Percentiles rank a stretch among this genome's conserved stretches.
Conservation (phyloP, 108 stramenopile species). For the Conticribra weissflogii region DNA sequence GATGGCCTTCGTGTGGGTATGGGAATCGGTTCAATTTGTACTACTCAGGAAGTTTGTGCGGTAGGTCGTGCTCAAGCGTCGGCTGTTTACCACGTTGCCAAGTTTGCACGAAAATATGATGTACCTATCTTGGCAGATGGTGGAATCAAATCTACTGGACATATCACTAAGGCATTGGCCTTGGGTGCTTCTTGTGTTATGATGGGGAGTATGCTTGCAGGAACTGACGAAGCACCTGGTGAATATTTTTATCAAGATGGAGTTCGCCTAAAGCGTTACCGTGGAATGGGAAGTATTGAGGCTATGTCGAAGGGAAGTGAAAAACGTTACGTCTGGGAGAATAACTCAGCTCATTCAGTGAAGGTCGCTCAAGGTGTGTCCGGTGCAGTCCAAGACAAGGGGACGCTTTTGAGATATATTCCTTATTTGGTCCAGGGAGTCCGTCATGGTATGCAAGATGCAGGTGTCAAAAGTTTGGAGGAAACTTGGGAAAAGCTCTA, state of each 20-base stretch:
- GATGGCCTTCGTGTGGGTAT: slow-evolving; percentile 99
- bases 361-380: slow-evolving; percentile 99
- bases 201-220: slow-evolving; percentile 99
- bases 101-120: slow-evolving; percentile 91
- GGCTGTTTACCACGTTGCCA: slow-evolving; percentile 98
- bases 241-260: slow-evolving; percentile 99
- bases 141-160: slow-evolving; percentile 97
- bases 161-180: slow-evolving; percentile 98
- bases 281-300: slow-evolving; percentile 99
- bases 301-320: slow-evolving; percentile 98
- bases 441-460: slow-evolving; percentile 98
- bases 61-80: slow-evolving; percentile 99
- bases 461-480: slow-evolving; percentile 79
- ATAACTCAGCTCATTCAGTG: slow-evolving; percentile 78
- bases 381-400: slow-evolving; percentile 99
- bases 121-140: slow-evolving; percentile 99
- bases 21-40: slow-evolving; percentile 99
- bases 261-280: slow-evolving; percentile 98
- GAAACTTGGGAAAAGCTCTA: slow-evolving; percentile 81
- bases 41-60: slow-evolving; percentile 99
- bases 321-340: slow-evolving; percentile 98
- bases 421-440: slow-evolving; percentile 98
- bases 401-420: slow-evolving; percentile 94
- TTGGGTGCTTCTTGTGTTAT: slow-evolving; percentile 99
- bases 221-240: slow-evolving; percentile 99